Evolutionary conservation across 2,329 filamentous ascomycete genomes (phyloP).

Genomic region (Alternaria atra): DNA sequence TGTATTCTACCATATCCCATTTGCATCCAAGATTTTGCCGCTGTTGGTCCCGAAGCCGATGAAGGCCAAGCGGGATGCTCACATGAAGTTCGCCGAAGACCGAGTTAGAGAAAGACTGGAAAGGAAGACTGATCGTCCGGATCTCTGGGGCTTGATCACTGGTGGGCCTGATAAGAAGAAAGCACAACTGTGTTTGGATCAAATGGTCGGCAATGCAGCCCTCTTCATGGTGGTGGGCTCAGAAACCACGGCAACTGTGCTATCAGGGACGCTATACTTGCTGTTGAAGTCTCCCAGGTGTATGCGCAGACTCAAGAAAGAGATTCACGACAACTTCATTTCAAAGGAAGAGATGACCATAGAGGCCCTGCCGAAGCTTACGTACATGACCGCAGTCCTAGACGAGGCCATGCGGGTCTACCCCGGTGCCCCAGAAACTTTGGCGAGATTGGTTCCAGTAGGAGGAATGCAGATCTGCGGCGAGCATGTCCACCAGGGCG

Average conservation of each 20-base stretch:
- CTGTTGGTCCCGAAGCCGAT: conserved; percentile 11
- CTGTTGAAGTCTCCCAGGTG: not conserved
- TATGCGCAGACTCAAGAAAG: conserved; percentile 1
- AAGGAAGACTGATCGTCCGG: conserved; percentile 4
- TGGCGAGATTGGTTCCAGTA: conserved; percentile 10
- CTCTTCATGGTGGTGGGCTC: conserved; percentile 13
- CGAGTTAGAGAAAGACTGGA: conserved; percentile 4
- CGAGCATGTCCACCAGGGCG: not conserved
- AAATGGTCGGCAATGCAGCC: conserved; percentile 11
- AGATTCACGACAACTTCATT: conserved; percentile 1
- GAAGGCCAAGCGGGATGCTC: conserved; percentile 10
- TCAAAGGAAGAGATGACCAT: conserved; percentile 12
- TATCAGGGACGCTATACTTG: conserved; percentile 3
- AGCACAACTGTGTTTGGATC: conserved; percentile 9
- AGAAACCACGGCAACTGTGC: conserved; percentile 9
- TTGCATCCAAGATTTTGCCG: conserved; percentile 10
- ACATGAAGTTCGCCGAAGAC: conserved; percentile 14
- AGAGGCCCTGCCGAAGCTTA: conserved; percentile 4
- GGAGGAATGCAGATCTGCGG: conserved; percentile 7
- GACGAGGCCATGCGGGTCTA: conserved; percentile 13
- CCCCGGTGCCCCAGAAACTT: conserved; percentile 11
- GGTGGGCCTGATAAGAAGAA: conserved; percentile 2
- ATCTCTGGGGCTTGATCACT: conserved; percentile 11
- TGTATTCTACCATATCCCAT: conserved; percentile 10
- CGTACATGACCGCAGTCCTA: conserved; percentile 12